These are phyloP conservation scores for Candida bentonensis DNA, from an alignment of 805 yeast genomes.

Conservation along the genomic window DNA sequence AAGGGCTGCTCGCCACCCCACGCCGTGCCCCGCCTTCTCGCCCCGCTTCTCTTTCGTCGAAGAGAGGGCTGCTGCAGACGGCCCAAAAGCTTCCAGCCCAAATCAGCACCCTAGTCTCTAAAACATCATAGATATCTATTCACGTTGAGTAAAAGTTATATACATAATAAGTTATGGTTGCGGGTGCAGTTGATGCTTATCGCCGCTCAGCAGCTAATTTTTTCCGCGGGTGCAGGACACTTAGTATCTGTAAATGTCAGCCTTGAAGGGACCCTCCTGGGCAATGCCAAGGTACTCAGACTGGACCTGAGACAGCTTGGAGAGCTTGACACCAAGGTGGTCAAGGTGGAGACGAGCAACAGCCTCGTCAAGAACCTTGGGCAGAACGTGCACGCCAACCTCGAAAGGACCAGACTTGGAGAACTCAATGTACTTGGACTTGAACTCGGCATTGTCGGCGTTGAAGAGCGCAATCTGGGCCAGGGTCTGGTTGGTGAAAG, in stretches of 20 bases:
- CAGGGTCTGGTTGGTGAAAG: constrained; percentile 97
- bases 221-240: constrained; percentile 3
- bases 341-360: constrained; percentile 94
- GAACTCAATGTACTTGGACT: constrained; percentile 72
- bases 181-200: constrained; percentile 20
- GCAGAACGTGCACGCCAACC: constrained; percentile 88
- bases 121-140: no score
- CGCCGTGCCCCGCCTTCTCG: no score
- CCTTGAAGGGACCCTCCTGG: constrained; percentile 91
- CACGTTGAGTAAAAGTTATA: background rate
- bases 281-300: constrained; percentile 91
- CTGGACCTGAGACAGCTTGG: constrained; percentile 64
- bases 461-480: constrained; percentile 98
- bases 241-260: constrained; percentile 96
- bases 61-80: no score
- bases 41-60: no score
- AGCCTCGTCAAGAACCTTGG: constrained; percentile 97
- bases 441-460: constrained; percentile 69
- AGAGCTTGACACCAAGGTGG: constrained; percentile 83
- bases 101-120: no score
- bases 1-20: no score
- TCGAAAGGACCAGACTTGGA: constrained; percentile 83
- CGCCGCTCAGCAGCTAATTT: constrained; percentile 4
- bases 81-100: no score
- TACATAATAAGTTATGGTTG: constrained; percentile 6